Conservation (phyloP, 331 rosid species). For the Rhamnella rubrinervis region DNA sequence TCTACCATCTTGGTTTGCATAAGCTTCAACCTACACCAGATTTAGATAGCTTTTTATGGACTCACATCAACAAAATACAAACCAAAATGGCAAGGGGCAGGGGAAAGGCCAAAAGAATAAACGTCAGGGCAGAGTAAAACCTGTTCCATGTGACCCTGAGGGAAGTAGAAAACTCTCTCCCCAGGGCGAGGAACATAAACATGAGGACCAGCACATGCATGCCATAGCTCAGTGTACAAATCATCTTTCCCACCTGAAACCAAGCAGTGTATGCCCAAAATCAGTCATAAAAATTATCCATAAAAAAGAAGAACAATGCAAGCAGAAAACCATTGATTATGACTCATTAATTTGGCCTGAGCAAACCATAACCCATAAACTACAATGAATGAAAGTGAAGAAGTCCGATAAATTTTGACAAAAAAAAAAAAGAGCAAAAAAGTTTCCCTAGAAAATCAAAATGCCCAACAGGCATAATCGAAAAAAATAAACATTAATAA, state of each 20-base stretch:
- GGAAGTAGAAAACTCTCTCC: conserved; percentile 59
- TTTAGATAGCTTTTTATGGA: conserved; percentile 17
- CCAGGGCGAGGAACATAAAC: conserved; percentile 52
- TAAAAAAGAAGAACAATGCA: not conserved
- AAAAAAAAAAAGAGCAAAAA: too few relatives aligned
- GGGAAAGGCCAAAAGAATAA: not conserved
- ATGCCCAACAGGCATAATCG: too few relatives aligned
- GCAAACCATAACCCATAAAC: not conserved
- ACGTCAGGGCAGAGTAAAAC: conserved; percentile 32
- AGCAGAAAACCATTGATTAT: not conserved
- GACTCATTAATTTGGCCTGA: not conserved
- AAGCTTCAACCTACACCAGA: conserved; percentile 48
- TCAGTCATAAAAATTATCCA: not conserved
- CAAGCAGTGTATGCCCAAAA: not conserved
- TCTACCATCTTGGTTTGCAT: conserved; percentile 30
- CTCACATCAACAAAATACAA: not conserved
- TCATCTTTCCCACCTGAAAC: conserved; percentile 30
- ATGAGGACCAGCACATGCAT: conserved; percentile 56
- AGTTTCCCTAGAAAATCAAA: too few relatives aligned
- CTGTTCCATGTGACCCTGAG: conserved; percentile 84
- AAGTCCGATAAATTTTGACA: too few relatives aligned
- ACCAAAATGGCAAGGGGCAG: not conserved
- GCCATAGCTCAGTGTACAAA: conserved; percentile 47
- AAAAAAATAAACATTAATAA: too few relatives aligned
- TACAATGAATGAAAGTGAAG: not conserved